Base-by-base conservation (phyloP, 768 basidiomycete species). In the Sistotremastrum suecicum region DNA sequence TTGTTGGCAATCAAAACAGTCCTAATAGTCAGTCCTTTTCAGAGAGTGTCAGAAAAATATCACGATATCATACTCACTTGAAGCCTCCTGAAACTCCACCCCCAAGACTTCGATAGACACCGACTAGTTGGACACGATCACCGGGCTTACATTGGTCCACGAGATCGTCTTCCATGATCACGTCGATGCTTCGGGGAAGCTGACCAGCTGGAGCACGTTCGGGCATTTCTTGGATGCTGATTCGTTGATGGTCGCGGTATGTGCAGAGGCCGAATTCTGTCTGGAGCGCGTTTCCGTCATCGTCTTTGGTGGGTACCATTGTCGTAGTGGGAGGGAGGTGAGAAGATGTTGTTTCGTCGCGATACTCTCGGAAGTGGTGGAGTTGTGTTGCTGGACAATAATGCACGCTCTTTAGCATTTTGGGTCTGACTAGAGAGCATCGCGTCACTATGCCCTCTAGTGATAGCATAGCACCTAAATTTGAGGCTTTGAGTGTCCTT, bases 191-290 rank as follows among this genome's bases (percentile, higher is more conserved):
- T 41, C 95, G 75, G 39, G 95, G 95, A 31, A 99, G 70, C 62
- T 97, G 94, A 31, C 95, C 95, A 39, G 95, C 86, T 29, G 95
- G 95, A 9, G 95, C 92, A 28, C 95, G 80, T 64, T 99, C 95
- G 3, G 95, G 95, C 94, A 99, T 98, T 59, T 99, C 95, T 66
- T 99, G 95, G 51, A 99, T 98, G 61, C 81, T 90, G 58, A 98
- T 87, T 52, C 90, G 80, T 63, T 99, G 95, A 63, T 98, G 89
- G 64, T 99, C 95, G 47, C 87, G 72, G 68, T 95, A 99, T 5
- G 84, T 76, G 58, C 84, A 88, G 51, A 82, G 69, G 4, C 95
- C 95, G 58, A 79, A 98, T 65, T 99, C 95, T 53, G 81, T 95
- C 62, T 90, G 77, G 42, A 99, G 67, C 20, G 76, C 68, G 56